Percentiles rank a stretch among this genome's conserved stretches.
phyloP scores from a whole-genome alignment of 345 rosid genomes.

The Balakata baccata region DNA sequence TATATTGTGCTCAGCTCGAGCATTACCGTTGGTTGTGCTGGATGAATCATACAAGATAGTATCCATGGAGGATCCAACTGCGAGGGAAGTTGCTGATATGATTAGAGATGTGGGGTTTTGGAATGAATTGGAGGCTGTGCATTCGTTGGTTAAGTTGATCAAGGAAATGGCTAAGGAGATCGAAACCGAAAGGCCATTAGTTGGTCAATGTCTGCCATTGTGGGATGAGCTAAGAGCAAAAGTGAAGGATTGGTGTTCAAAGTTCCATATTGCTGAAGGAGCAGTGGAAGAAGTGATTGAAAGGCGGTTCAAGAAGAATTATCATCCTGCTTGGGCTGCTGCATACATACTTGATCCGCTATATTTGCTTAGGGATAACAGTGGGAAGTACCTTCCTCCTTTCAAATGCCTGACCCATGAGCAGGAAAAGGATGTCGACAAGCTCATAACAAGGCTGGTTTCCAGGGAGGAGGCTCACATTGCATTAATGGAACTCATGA shows the following conservation, averaged over 20 bases:
- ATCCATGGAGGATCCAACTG: constrained; percentile 68
- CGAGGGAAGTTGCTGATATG: constrained; percentile 78
- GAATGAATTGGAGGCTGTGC: constrained; percentile 84
- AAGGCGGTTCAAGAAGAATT: constrained; percentile 80
- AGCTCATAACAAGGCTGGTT: constrained; percentile 91
- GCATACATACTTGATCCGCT: constrained; percentile 94
- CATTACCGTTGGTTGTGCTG: constrained; percentile 58
- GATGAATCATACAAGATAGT: constrained; percentile 75
- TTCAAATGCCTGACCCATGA: constrained; percentile 74
- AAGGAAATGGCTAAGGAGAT: constrained; percentile 81
- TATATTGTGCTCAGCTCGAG: constrained; percentile 63
- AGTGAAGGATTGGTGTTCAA: constrained; percentile 82
- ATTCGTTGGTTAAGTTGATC: constrained; percentile 63
- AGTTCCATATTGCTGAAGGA: constrained; percentile 64
- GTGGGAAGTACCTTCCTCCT: constrained; percentile 93
- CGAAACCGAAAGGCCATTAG: constrained; percentile 77
- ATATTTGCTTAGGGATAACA: constrained; percentile 66
- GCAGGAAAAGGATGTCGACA: constrained; percentile 97
- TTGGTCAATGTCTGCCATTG: constrained; percentile 86
- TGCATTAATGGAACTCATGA: constrained; percentile 96
- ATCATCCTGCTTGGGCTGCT: constrained; percentile 99
- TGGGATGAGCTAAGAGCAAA: constrained; percentile 86
- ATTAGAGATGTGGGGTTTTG: constrained; percentile 76
- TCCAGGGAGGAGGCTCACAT: constrained; percentile 95
- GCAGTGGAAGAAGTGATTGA: constrained; percentile 77